These are phyloP conservation scores for Moringa oleifera DNA, from an alignment of 345 rosid species.

Conservation along the genomic window DNA sequence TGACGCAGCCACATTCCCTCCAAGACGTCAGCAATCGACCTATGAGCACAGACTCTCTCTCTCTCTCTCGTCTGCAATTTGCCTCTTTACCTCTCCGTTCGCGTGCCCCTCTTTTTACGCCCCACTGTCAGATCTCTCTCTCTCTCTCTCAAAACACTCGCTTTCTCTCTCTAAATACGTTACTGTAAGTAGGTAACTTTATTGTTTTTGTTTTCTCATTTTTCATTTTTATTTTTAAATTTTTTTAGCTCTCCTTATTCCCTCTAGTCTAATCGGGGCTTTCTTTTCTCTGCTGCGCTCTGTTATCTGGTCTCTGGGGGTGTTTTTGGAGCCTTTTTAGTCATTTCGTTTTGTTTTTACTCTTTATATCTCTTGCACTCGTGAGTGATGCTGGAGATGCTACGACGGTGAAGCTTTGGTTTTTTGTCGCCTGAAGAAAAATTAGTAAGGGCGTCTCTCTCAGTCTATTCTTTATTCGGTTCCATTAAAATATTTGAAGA, in stretches of 20 bases:
- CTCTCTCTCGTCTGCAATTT: background rate
- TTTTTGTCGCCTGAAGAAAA: conserved; percentile 18
- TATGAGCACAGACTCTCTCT: background rate
- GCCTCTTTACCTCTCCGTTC: conserved; percentile 8
- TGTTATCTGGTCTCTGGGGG: background rate
- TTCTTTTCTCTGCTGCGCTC: background rate
- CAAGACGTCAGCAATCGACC: conserved; percentile 13
- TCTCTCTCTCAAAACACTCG: background rate
- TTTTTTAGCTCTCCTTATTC: background rate
- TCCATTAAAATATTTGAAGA: no score
- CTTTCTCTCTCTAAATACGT: background rate
- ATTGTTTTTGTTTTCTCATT: no score
- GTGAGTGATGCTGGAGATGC: conserved; percentile 20
- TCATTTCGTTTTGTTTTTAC: background rate
- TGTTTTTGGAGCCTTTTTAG: background rate
- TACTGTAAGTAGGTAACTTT: background rate
- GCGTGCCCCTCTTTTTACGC: conserved; percentile 29
- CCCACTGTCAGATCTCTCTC: conserved; percentile 25
- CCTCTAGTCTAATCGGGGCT: conserved; percentile 9
- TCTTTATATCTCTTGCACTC: background rate
- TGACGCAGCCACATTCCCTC: conserved; percentile 24
- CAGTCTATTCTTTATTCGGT: background rate
- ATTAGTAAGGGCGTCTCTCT: conserved; percentile 18
- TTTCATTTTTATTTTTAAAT: no score
- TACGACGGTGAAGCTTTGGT: conserved; percentile 14